Evolutionary conservation across 2,329 filamentous ascomycete genomes (phyloP), one percentile per base, ranked within the genome.

Genomic region (Cladosporium sphaerospermum): DNA sequence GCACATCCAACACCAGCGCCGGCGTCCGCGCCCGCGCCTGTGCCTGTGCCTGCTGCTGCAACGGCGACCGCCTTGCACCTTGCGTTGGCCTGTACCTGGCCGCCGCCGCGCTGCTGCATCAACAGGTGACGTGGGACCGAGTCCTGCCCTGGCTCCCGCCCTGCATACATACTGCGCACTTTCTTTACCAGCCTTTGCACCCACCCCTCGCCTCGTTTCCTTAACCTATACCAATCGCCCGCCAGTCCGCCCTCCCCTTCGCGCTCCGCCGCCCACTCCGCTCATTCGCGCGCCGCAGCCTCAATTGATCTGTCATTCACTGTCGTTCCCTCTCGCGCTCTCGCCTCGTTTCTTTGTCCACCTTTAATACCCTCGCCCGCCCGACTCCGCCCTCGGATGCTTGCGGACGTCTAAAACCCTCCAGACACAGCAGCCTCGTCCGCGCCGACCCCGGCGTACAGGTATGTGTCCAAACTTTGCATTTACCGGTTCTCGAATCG

Each of bases 401-500:
- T 44, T 44, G 40, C 40, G 32, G 48, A 28, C 31, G 6, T 32
- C 39, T 28, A 34, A 44, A 9, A 6, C 37, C 40, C 28, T 9
- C 31, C 16, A 43, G 19, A 23, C 48, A 51, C 48, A 43, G 18
- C 48, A 51, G 31, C 31, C 34, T 23, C 46, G 33, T 39, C 32
- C 48, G 44, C 48, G 33, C 48, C 48, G 40, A 51, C 13, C 14
- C 48, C 48, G 31, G 48, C 40, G 31, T 18, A 51, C 40, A 51
- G 48, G 48, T 51, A 51, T 44, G 48, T 18, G 23, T 39, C 23
- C 14, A 40, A 44, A 51, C 33, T 16, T 51, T 44, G 32, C 48
- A 37, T 44, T 36, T 49, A 32, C 48, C 48, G 48, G 40, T 51
- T 51, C 39, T 44, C 39, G 32, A 37, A 51, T 51, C 40, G 18